These are phyloP conservation scores for Phytophthora macrochlamydospora DNA, from an alignment of 352 stramenopile species.

Conservation along the genomic window DNA sequence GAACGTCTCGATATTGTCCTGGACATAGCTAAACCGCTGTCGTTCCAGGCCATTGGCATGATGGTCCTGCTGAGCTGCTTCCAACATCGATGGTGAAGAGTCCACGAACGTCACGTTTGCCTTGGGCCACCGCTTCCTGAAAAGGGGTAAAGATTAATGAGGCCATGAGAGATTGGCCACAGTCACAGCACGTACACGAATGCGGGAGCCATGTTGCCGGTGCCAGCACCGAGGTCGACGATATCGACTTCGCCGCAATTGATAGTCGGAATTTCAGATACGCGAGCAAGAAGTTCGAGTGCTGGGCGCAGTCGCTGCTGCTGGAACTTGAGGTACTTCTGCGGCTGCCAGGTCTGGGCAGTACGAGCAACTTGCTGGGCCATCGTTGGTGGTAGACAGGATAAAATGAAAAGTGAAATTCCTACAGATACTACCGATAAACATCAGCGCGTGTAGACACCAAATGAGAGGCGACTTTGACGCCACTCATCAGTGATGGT, in stretches of 20 bases:
- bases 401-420: too few relatives aligned
- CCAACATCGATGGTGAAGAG: constrained; percentile 65
- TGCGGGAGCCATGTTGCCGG: constrained; percentile 68
- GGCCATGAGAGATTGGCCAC: neutral
- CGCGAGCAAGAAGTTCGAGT: constrained; percentile 60
- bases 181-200: constrained; percentile 43
- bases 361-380: constrained; percentile 25
- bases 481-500: too few relatives aligned
- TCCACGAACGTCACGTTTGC: constrained; percentile 66
- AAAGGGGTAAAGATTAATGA: neutral
- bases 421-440: too few relatives aligned
- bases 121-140: constrained; percentile 53
- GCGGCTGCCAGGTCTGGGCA: constrained; percentile 55
- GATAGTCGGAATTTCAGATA: constrained; percentile 31
- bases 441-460: too few relatives aligned
- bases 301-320: constrained; percentile 58
- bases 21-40: constrained; percentile 43
- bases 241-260: constrained; percentile 57
- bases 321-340: constrained; percentile 74
- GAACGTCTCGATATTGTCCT: constrained; percentile 67
- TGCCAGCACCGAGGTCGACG: constrained; percentile 71
- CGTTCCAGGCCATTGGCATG: constrained; percentile 26
- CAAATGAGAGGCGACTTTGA: too few relatives aligned
- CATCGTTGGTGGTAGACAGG: constrained; percentile 1
- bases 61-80: constrained; percentile 48